A percentile compares a stretch with the other conserved stretches of the same genome.
Evolutionary conservation across 2,329 filamentous ascomycete species (phyloP).

Genomic region (Bipolaris sorokiniana): DNA sequence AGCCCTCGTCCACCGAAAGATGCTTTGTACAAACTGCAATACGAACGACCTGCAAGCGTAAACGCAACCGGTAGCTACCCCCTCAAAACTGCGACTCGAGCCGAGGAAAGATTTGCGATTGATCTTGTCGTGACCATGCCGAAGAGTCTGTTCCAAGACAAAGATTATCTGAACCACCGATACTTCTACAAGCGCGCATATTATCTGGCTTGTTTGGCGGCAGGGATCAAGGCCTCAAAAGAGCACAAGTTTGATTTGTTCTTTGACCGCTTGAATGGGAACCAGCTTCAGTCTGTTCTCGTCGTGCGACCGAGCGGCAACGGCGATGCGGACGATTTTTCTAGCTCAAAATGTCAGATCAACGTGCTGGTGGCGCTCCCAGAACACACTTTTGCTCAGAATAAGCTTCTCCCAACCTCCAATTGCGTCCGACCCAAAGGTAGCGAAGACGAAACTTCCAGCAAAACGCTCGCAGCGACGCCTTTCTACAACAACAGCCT

Average conservation of each 20-base stretch:
- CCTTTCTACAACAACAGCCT: conserved; percentile 90
- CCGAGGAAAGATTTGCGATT: conserved; percentile 64
- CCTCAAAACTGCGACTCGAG: conserved; percentile 73
- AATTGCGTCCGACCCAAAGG: conserved; percentile 70
- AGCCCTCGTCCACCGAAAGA: conserved; percentile 77
- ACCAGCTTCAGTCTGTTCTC: conserved; percentile 75
- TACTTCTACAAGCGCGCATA: conserved; percentile 96
- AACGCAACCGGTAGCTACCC: conserved; percentile 91
- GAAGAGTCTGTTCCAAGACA: conserved; percentile 79
- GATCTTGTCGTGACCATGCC: conserved; percentile 93
- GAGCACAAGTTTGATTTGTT: conserved; percentile 61
- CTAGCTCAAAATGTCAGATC: conserved; percentile 56
- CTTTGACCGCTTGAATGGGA: conserved; percentile 74
- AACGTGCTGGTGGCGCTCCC: conserved; percentile 78
- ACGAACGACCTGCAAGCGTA: conserved; percentile 74
- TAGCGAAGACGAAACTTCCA: conserved; percentile 53
- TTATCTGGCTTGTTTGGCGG: conserved; percentile 82
- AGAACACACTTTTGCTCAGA: conserved; percentile 69
- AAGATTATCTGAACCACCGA: conserved; percentile 89
- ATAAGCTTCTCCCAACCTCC: conserved; percentile 72
- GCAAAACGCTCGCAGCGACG: conserved; percentile 59
- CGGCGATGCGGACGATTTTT: conserved; percentile 46
- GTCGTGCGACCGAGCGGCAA: conserved; percentile 51
- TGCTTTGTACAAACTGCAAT: conserved; percentile 81
- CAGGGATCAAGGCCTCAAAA: conserved; percentile 67